These are phyloP conservation scores for Phytophthora meadii DNA, from an alignment of 352 stramenopile species.

Conservation along the genomic window DNA sequence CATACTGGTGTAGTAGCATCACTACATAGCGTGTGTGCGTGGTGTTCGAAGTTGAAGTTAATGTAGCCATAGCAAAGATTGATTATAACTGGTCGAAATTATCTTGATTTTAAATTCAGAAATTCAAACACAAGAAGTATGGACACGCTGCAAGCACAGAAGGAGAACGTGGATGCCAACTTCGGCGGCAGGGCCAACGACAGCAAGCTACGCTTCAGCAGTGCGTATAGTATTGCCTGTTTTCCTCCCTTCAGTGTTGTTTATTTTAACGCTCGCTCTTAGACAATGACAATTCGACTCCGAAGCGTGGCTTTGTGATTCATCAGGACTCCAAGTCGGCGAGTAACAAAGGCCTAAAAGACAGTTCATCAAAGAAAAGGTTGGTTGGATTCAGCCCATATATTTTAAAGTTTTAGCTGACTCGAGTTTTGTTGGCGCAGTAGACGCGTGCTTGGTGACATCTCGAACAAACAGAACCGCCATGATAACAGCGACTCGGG, in stretches of 20 bases:
- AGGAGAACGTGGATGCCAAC: conserved; percentile 72
- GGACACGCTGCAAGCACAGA: conserved; percentile 69
- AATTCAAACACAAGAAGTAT: conserved; percentile 53
- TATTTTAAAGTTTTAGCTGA: neutral
- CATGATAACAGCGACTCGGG: conserved; percentile 18
- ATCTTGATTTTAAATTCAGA: conserved; percentile 29
- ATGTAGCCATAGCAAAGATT: neutral
- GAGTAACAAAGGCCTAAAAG: conserved; percentile 42
- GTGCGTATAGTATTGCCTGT: conserved; percentile 13
- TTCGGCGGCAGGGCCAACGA: conserved; percentile 14
- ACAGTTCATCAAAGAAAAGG: conserved; percentile 55
- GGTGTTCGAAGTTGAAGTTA: neutral
- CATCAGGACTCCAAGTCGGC: conserved; percentile 51
- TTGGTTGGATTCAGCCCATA: conserved; percentile 14
- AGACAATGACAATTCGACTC: conserved; percentile 33
- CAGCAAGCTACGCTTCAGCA: conserved; percentile 41
- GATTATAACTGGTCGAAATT: conserved; percentile 36
- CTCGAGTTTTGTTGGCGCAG: conserved; percentile 5
- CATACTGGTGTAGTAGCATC: no score
- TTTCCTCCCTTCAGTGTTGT: neutral
- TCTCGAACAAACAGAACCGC: conserved; percentile 76
- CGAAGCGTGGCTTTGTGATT: conserved; percentile 48
- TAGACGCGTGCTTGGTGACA: conserved; percentile 76
- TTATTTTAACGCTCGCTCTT: neutral
- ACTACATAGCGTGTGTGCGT: no score